Percentiles rank a stretch among this genome's conserved stretches.
phyloP scores from a whole-genome alignment of 2,329 filamentous ascomycete genomes.

The Exophiala calicioides region DNA sequence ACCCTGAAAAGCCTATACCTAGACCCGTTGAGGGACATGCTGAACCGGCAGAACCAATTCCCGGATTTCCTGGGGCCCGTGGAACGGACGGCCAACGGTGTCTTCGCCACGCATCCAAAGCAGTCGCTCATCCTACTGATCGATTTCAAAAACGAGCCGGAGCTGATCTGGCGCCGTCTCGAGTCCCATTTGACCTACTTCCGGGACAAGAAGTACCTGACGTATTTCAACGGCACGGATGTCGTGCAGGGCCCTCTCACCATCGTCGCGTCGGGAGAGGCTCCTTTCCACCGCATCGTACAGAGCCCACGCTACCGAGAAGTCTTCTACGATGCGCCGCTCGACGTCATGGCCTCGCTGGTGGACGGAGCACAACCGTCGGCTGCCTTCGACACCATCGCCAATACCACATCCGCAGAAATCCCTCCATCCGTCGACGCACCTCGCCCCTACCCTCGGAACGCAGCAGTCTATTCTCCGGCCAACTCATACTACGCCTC shows the following conservation, averaged over 20 bases:
- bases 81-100: slow-evolving; percentile 41
- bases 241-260: slow-evolving; percentile 47
- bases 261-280: slow-evolving; percentile 55
- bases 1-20: slow-evolving; percentile 56
- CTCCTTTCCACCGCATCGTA: slow-evolving; percentile 49
- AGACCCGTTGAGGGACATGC: slow-evolving; percentile 51
- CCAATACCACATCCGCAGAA: background rate
- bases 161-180: slow-evolving; percentile 39
- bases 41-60: slow-evolving; percentile 51
- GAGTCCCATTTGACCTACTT: slow-evolving; percentile 47
- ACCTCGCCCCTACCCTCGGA: slow-evolving; percentile 6
- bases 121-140: slow-evolving; percentile 55
- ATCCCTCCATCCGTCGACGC: slow-evolving; percentile 35
- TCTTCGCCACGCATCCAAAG: slow-evolving; percentile 52
- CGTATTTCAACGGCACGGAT: slow-evolving; percentile 50
- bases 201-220: slow-evolving; percentile 52
- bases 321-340: slow-evolving; percentile 58
- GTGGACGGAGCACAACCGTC: background rate
- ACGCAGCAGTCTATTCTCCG: slow-evolving; percentile 40
- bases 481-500: slow-evolving; percentile 61
- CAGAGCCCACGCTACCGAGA: slow-evolving; percentile 52
- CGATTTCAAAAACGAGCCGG: slow-evolving; percentile 50
- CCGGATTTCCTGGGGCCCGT: slow-evolving; percentile 35
- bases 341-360: slow-evolving; percentile 38
- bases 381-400: background rate